phyloP scores from a whole-genome alignment of 805 yeast species.

The Cephaloascus fragrans region DNA sequence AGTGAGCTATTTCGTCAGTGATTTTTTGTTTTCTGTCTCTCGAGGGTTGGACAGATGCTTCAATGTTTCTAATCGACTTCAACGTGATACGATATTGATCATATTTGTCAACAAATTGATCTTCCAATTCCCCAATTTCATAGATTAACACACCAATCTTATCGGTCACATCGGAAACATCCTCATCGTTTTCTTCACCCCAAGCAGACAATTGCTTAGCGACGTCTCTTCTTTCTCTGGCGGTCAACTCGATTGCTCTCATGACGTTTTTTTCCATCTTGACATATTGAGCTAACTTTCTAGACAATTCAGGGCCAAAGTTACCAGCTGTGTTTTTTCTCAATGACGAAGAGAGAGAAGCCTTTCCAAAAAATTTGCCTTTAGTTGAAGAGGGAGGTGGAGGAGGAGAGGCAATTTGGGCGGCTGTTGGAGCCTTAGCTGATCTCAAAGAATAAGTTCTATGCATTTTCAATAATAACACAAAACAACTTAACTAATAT shows the following conservation, averaged over 20 bases:
- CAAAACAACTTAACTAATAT: too few relatives aligned
- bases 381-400: conserved; percentile 75
- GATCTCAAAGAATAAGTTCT: conserved; percentile 79
- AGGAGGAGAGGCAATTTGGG: conserved; percentile 71
- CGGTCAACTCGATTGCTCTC: conserved; percentile 87
- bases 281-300: conserved; percentile 83
- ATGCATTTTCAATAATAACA: too few relatives aligned
- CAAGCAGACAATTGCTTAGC: conserved; percentile 95
- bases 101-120: conserved; percentile 95
- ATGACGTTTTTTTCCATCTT: conserved; percentile 95
- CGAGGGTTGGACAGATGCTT: conserved; percentile 95
- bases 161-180: conserved; percentile 93
- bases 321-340: conserved; percentile 85
- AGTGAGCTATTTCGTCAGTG: conserved; percentile 94
- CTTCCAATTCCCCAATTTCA: conserved; percentile 97
- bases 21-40: conserved; percentile 97
- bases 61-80: conserved; percentile 92
- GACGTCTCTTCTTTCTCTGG: conserved; percentile 90
- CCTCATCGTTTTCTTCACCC: conserved; percentile 98
- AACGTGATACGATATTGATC: conserved; percentile 96
- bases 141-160: conserved; percentile 91
- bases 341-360: conserved; percentile 57
- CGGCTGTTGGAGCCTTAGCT: conserved; percentile 73
- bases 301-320: conserved; percentile 89
- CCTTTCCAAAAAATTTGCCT: conserved; percentile 64